These are phyloP conservation scores for Pythium phragmiticola DNA, from an alignment of 352 stramenopile species.

Conservation along the genomic window DNA sequence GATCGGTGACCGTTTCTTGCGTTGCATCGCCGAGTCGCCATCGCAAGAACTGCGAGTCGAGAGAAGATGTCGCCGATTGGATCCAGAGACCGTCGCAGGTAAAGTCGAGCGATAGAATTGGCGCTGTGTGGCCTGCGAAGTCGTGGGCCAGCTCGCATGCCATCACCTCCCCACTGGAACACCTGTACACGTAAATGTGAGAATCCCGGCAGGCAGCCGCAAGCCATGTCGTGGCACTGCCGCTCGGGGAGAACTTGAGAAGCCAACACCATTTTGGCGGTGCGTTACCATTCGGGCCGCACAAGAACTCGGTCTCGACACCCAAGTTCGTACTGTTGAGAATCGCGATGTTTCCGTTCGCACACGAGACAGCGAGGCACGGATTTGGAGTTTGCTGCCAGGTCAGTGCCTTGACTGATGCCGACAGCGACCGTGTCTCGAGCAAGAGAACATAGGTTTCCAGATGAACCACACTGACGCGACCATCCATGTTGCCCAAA, in stretches of 20 bases:
- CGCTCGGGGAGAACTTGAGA: constrained; percentile 47
- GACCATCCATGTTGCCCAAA: constrained; percentile 36
- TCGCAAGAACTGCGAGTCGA: constrained; percentile 60
- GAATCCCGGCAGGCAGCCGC: constrained; percentile 65
- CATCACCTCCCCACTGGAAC: constrained; percentile 7
- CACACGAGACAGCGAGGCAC: constrained; percentile 42
- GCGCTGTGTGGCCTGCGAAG: constrained; percentile 66
- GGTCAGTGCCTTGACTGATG: constrained; percentile 30
- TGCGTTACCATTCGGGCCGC: constrained; percentile 13
- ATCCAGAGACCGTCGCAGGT: constrained; percentile 56
- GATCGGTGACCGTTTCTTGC: not conserved
- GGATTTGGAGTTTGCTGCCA: constrained; percentile 40
- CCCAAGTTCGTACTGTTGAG: constrained; percentile 34
- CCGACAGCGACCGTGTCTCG: constrained; percentile 10
- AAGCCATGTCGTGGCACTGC: constrained; percentile 28
- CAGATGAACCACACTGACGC: constrained; percentile 42
- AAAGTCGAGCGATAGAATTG: constrained; percentile 70
- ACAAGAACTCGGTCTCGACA: constrained; percentile 26
- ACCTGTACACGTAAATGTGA: constrained; percentile 71
- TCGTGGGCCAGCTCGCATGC: constrained; percentile 46
- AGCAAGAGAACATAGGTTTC: constrained; percentile 29
- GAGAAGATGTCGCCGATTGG: constrained; percentile 57
- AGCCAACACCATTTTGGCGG: constrained; percentile 49
- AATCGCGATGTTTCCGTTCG: constrained; percentile 37
- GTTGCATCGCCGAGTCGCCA: constrained; percentile 42